Evolutionary conservation across 2,329 filamentous ascomycete species (phyloP).

Genomic region (Colletotrichum sojae): DNA sequence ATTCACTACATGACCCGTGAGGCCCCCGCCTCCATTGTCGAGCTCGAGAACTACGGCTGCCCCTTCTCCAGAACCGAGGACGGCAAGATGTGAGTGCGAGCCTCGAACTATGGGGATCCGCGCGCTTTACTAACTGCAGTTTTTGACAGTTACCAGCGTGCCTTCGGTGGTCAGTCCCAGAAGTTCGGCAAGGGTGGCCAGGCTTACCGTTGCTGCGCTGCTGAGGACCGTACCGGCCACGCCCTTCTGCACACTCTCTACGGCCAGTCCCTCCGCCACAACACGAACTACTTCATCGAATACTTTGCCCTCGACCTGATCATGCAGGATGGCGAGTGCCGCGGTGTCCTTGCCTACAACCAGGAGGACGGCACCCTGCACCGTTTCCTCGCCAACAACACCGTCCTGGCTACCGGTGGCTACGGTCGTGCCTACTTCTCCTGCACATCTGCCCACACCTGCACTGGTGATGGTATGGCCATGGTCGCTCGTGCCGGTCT

Average conservation of each 20-base stretch:
- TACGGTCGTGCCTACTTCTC: constrained; percentile 99
- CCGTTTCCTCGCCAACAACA: constrained; percentile 97
- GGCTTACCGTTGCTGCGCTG: constrained; percentile 97
- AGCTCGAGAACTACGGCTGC: constrained; percentile 97
- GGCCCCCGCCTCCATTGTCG: constrained; percentile 90
- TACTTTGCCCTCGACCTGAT: constrained; percentile 97
- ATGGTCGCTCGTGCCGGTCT: constrained; percentile 99
- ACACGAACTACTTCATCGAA: constrained; percentile 99
- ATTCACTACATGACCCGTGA: constrained; percentile 99
- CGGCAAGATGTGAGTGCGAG: constrained; percentile 83
- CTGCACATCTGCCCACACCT: constrained; percentile 98
- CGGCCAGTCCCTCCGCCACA: constrained; percentile 95
- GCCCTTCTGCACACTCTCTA: constrained; percentile 98
- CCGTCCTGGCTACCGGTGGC: constrained; percentile 95
- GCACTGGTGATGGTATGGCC: constrained; percentile 98
- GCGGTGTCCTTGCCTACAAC: constrained; percentile 97
- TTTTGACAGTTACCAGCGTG: constrained; percentile 85
- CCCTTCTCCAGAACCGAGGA: constrained; percentile 97
- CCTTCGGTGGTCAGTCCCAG: constrained; percentile 97
- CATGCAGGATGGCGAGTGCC: constrained; percentile 97
- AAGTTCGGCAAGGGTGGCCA: constrained; percentile 97
- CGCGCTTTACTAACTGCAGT: constrained; percentile 43
- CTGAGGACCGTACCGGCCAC: constrained; percentile 96
- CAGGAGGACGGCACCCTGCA: constrained; percentile 98
- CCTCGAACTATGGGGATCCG: too few species aligned